These are phyloP conservation scores for Rubus parviflorus DNA, from an alignment of 306 rosid species.

Conservation along the genomic window DNA sequence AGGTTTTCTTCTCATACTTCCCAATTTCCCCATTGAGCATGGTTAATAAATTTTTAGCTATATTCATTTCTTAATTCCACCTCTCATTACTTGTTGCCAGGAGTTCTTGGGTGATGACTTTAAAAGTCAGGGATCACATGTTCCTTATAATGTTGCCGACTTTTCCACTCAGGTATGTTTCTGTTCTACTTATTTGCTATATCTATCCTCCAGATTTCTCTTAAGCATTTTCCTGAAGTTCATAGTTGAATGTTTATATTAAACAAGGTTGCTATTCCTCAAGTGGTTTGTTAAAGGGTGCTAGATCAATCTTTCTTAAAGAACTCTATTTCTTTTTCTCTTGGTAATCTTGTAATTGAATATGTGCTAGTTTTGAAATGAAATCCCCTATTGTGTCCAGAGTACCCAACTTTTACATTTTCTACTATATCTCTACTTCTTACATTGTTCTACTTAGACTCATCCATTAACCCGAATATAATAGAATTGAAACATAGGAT, in stretches of 20 bases:
- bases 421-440: no score
- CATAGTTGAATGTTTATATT: neutral
- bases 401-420: neutral
- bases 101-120: conserved; percentile 99
- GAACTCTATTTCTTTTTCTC: neutral
- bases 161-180: conserved; percentile 81
- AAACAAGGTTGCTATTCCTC: neutral
- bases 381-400: neutral
- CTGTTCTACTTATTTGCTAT: neutral
- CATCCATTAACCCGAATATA: neutral
- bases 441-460: neutral
- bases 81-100: conserved; percentile 33
- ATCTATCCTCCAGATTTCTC: neutral
- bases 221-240: neutral
- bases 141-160: conserved; percentile 91
- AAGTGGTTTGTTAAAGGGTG: neutral
- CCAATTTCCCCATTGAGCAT: neutral
- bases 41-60: conserved; percentile 3
- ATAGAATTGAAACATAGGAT: neutral
- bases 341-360: neutral
- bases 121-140: conserved; percentile 99
- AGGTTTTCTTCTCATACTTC: conserved; percentile 46
- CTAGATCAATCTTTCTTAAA: neutral
- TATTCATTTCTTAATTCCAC: conserved; percentile 19
- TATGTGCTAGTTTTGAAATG: neutral